Evolutionary conservation across 2,329 filamentous ascomycete genomes (phyloP).

Genomic region (Escovopsis sp.): DNA sequence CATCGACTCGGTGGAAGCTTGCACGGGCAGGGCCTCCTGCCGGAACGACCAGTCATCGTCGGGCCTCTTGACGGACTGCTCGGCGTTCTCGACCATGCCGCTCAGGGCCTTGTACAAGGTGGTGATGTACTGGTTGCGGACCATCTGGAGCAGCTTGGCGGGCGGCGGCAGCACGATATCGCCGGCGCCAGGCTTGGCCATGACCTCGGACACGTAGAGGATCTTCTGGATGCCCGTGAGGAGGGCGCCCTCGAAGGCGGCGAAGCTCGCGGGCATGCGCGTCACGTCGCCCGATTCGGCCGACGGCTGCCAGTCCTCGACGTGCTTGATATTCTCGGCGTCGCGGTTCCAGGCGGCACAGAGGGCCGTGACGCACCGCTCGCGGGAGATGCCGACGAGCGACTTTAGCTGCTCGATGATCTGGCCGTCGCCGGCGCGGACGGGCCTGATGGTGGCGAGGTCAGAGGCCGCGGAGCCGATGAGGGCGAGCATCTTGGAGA

Average conservation of each 20-base stretch:
- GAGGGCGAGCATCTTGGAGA: conserved; percentile 65
- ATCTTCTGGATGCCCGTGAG: conserved; percentile 87
- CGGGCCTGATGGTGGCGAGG: conserved; percentile 58
- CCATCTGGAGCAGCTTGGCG: conserved; percentile 76
- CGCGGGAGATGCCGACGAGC: conserved; percentile 64
- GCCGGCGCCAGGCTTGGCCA: conserved; percentile 53
- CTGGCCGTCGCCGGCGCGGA: conserved; percentile 38
- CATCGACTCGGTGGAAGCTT: conserved; percentile 18
- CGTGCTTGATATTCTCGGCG: conserved; percentile 76
- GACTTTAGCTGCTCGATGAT: conserved; percentile 57
- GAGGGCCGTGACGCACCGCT: conserved; percentile 71
- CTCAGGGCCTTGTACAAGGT: conserved; percentile 88
- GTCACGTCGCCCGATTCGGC: conserved; percentile 75
- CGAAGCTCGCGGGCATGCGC: conserved; percentile 75
- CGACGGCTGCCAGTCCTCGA: conserved; percentile 87
- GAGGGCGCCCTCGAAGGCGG: conserved; percentile 69
- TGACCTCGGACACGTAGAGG: conserved; percentile 78
- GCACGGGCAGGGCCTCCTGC: conserved; percentile 24
- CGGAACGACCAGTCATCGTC: conserved; percentile 46
- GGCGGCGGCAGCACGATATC: conserved; percentile 77
- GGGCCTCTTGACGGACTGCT: conserved; percentile 51
- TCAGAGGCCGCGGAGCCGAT: conserved; percentile 80
- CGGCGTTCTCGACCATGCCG: conserved; percentile 94
- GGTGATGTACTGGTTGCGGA: conserved; percentile 80
- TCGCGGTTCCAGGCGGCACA: conserved; percentile 89